These are phyloP conservation scores for Nakataea oryzae DNA, from an alignment of 2,329 filamentous ascomycete genomes.

Conservation along the genomic window DNA sequence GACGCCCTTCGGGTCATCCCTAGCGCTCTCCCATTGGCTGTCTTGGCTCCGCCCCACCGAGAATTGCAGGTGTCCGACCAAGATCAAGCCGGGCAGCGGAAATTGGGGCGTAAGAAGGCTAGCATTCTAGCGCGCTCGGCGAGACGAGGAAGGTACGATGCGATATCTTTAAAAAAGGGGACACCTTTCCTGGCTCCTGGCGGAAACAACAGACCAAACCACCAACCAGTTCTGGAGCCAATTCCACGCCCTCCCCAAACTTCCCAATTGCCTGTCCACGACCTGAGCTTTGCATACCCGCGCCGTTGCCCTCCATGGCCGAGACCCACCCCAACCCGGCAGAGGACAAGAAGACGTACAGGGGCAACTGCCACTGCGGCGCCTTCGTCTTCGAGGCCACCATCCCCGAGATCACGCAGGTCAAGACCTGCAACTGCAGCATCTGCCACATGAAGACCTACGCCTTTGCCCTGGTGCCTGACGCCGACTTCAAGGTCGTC, in stretches of 20 bases:
- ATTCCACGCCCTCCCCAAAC: too few relatives aligned
- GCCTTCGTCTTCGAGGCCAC: constrained; percentile 39
- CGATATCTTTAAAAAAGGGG: not conserved
- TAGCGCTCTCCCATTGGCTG: not conserved
- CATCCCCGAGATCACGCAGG: constrained; percentile 46
- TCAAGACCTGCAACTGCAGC: constrained; percentile 55
- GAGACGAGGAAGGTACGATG: too few relatives aligned
- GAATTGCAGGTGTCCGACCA: too few relatives aligned
- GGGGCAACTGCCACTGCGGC: constrained; percentile 49
- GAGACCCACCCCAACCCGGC: constrained; percentile 4
- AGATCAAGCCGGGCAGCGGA: too few relatives aligned
- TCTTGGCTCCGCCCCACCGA: not conserved
- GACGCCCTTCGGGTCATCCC: not conserved
- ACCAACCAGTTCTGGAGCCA: too few relatives aligned
- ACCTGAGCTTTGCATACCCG: not conserved
- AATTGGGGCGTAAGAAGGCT: too few relatives aligned
- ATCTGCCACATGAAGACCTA: constrained; percentile 45
- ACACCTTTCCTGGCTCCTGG: too few relatives aligned
- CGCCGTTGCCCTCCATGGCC: constrained; percentile 6
- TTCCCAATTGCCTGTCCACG: not conserved
- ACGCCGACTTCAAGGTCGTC: constrained; percentile 28
- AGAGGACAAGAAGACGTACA: constrained; percentile 22
- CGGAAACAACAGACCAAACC: too few relatives aligned
- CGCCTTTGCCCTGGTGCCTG: constrained; percentile 23
- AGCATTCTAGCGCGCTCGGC: too few relatives aligned